Evolutionary conservation across 2,329 filamentous ascomycete species (phyloP), one percentile per base, ranked within the genome.

Genomic region (Hypoxylon rubiginosum): DNA sequence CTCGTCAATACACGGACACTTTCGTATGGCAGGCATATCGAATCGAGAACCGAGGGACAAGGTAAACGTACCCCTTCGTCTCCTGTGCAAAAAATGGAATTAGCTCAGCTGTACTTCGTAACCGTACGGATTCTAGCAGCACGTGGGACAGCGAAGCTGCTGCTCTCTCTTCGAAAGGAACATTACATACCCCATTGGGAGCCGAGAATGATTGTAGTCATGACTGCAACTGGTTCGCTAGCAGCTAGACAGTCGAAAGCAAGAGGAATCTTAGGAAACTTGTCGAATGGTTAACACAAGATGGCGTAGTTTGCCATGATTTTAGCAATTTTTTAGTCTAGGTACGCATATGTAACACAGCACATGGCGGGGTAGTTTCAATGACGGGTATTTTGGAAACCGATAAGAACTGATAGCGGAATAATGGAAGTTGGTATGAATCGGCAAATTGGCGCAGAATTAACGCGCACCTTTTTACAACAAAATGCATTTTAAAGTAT

Each of bases 101-200:
- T 43, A 43, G 39, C 39, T 43, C 39, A 19, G 39, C 19, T 43
- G n/a, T n/a, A n/a, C n/a, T n/a, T n/a, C n/a, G 39, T 19, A 43
- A 43, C 39, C 1, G n/a, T 39, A 19, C n/a, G 8, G 39, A 43
- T n/a, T n/a, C 39, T 43, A 7, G 39, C 39, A 43, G 32, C 32
- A 36, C 11, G 11, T 15, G 34, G 11, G 34, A 43, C n/a, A 17
- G 39, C 19, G 17, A 43, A 19, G 39, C 39, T 17, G 39, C 36
- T 39, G 36, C 4, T 39, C 13, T 43, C 39, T 43, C 4, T 43
- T 17, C n/a, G n/a, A 43, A 19, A n/a, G 39, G 39, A 43, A 9
- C n/a, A 43, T n/a, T 19, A 43, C 39, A 43, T 43, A 43, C 39
- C 39, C 39, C 39, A 43, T 43, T 43, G 39, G 39, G 39, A 43